Evolutionary conservation across 1,284 basidiomycete genomes (phyloP).

Genomic region (Microbotryum lychnidis-dioicae): DNA sequence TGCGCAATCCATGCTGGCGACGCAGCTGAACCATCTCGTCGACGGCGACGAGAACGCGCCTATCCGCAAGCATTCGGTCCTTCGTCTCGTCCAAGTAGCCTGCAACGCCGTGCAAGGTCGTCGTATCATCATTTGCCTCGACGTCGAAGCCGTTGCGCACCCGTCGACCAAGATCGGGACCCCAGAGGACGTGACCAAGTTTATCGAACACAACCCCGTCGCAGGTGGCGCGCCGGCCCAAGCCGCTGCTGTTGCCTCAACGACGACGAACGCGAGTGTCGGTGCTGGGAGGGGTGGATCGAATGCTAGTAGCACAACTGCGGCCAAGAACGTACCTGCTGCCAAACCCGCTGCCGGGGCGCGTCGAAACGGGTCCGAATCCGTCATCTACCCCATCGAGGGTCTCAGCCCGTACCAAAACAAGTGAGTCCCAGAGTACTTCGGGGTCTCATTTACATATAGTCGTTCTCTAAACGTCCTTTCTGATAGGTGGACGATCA

Average conservation of each 20-base stretch:
- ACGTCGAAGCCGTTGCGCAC: conserved; percentile 46
- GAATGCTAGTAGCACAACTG: conserved; percentile 26
- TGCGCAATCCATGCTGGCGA: conserved; percentile 89
- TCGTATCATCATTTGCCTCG: conserved; percentile 70
- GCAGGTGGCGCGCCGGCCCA: not conserved
- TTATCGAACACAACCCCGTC: conserved; percentile 41
- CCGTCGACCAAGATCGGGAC: conserved; percentile 65
- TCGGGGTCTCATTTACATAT: not conserved
- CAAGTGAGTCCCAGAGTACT: conserved; percentile 47
- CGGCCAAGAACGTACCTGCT: conserved; percentile 6
- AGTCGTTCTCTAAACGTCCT: not conserved
- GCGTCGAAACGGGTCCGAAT: conserved; percentile 8
- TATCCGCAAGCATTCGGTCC: conserved; percentile 64
- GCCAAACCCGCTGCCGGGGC: conserved; percentile 17
- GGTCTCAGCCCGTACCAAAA: conserved; percentile 94
- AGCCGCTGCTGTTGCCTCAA: not conserved
- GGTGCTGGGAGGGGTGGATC: conserved; percentile 12
- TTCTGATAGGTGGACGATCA: conserved; percentile 71
- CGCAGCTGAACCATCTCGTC: conserved; percentile 74
- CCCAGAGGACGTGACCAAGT: conserved; percentile 42
- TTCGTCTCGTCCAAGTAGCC: conserved; percentile 66
- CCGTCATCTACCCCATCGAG: conserved; percentile 76
- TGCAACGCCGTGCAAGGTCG: conserved; percentile 78
- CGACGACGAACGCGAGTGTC: not conserved
- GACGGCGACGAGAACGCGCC: conserved; percentile 47